These are phyloP conservation scores for Ramichloridium luteum DNA, from an alignment of 2,329 filamentous ascomycete species.

Conservation along the genomic window DNA sequence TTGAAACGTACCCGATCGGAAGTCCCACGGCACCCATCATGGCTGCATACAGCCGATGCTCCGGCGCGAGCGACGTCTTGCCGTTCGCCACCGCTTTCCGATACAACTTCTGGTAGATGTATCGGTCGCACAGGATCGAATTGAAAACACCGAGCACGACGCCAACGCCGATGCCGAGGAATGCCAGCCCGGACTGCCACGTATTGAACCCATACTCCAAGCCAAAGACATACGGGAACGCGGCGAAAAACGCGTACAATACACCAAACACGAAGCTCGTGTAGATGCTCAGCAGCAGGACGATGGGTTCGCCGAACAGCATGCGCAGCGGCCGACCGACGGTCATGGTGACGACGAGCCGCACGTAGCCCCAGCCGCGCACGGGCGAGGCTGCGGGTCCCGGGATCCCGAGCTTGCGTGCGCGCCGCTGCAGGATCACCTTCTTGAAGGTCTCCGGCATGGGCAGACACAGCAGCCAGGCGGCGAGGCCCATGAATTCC, in stretches of 20 bases:
- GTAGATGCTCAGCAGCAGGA: slow-evolving; percentile 22
- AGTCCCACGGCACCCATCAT: slow-evolving; percentile 26
- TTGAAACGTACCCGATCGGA: slow-evolving; percentile 18
- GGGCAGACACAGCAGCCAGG: slow-evolving; percentile 29
- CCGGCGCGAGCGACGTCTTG: slow-evolving; percentile 17
- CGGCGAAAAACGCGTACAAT: slow-evolving; percentile 24
- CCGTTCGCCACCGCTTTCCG: slow-evolving; percentile 20
- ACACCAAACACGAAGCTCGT: slow-evolving; percentile 22
- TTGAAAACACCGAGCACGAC: slow-evolving; percentile 46
- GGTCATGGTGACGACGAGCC: slow-evolving; percentile 23
- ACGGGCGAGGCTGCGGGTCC: slow-evolving; percentile 12
- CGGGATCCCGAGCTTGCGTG: slow-evolving; percentile 23
- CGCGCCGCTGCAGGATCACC: slow-evolving; percentile 31
- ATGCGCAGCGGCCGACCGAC: slow-evolving; percentile 24
- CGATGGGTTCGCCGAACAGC: slow-evolving; percentile 27
- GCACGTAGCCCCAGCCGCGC: slow-evolving; percentile 18
- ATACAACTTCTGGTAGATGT: slow-evolving; percentile 26
- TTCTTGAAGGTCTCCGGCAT: slow-evolving; percentile 46
- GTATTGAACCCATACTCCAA: slow-evolving; percentile 62
- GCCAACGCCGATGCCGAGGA: slow-evolving; percentile 57
- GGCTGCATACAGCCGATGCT: slow-evolving; percentile 25
- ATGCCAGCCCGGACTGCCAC: slow-evolving; percentile 66
- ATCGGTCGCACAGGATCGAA: slow-evolving; percentile 25
- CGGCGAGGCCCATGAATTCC: slow-evolving; percentile 27
- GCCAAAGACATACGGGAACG: slow-evolving; percentile 40